A percentile compares a stretch with the other conserved stretches of the same genome.
Conservation (phyloP, 768 basidiomycete species). For the Pleurotus pulmonarius region DNA sequence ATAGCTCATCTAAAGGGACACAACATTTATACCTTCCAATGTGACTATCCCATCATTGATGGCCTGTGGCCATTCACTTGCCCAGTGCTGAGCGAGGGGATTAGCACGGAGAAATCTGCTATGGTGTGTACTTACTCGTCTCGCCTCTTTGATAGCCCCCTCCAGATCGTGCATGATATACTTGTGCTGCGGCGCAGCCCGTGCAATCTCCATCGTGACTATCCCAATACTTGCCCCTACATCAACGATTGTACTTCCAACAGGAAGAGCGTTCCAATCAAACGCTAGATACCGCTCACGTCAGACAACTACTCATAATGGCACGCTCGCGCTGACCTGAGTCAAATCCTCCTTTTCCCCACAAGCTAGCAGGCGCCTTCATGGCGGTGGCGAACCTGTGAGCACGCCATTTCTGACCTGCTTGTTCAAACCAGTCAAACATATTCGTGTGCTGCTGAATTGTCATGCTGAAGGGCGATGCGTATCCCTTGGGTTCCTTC, state of each 20-base stretch:
- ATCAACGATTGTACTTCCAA: slow-evolving; percentile 45
- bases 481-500: slow-evolving; percentile 8
- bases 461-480: slow-evolving; percentile 3
- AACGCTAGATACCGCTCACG: too few species aligned
- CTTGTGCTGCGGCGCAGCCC: slow-evolving; percentile 26
- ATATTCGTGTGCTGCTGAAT: slow-evolving; percentile 14
- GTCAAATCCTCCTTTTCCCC: neutral
- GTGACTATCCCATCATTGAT: slow-evolving; percentile 15
- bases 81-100: too few species aligned
- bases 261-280: slow-evolving; percentile 44
- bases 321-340: too few species aligned
- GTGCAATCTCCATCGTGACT: slow-evolving; percentile 33
- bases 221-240: slow-evolving; percentile 57
- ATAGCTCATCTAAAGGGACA: too few species aligned
- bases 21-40: slow-evolving; percentile 24
- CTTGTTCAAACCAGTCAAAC: slow-evolving; percentile 22
- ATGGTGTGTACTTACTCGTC: slow-evolving; percentile 14
- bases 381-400: slow-evolving; percentile 28
- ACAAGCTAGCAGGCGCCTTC: slow-evolving; percentile 12
- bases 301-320: too few species aligned
- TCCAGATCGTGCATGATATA: slow-evolving; percentile 53
- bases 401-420: slow-evolving; percentile 15
- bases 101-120: too few species aligned
- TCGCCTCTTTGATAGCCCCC: slow-evolving; percentile 43
- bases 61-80: neutral